phyloP scores from a whole-genome alignment of 345 rosid genomes.

The Pistacia integerrima region DNA sequence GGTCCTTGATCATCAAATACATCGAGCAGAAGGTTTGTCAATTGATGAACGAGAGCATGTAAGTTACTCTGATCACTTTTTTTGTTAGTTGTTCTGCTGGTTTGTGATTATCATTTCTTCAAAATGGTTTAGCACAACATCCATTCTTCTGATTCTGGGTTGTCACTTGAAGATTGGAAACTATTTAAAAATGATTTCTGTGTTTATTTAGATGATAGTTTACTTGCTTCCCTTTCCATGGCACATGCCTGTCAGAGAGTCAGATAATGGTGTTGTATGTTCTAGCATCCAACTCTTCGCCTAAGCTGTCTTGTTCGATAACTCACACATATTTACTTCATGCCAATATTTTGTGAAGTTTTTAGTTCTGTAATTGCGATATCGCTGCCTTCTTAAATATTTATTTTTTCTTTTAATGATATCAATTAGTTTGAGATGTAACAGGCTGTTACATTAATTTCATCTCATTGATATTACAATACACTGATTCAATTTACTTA shows the following conservation, averaged over 20 bases:
- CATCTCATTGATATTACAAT: not conserved
- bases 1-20: conserved; percentile 93
- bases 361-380: not conserved
- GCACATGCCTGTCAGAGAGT: not conserved
- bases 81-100: not conserved
- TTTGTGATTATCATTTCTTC: conserved; percentile 2
- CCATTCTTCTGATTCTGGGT: not conserved
- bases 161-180: conserved; percentile 10
- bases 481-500: not conserved
- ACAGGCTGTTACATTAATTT: not conserved
- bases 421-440: not conserved
- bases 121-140: not conserved
- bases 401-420: not conserved
- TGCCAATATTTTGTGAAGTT: not conserved
- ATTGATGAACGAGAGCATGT: conserved; percentile 71
- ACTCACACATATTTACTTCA: not conserved
- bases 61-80: conserved; percentile 31
- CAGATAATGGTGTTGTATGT: not conserved
- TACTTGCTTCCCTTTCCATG: not conserved
- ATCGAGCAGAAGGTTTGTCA: conserved; percentile 94
- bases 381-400: not conserved
- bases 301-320: not conserved
- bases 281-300: too few relatives aligned
- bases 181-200: conserved; percentile 8
- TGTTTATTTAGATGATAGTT: conserved; percentile 1